Evolutionary conservation across 192 early-diverging fungal species (phyloP).

Genomic region (Gigaspora rosea): DNA sequence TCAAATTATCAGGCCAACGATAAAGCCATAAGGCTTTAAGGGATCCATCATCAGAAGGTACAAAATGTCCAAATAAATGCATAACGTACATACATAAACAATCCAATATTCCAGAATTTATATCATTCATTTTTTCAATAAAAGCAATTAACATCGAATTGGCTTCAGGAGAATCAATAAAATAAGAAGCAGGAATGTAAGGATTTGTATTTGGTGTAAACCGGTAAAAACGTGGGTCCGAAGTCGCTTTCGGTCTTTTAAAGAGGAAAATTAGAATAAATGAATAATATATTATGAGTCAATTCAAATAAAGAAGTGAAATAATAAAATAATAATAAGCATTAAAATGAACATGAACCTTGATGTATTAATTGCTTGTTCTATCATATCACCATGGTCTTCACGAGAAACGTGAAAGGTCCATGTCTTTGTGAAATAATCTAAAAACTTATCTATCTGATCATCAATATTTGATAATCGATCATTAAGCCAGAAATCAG

Average conservation of each 20-base stretch:
- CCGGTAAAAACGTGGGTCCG: background rate
- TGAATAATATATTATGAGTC: background rate
- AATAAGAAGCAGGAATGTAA: background rate
- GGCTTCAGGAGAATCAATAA: background rate
- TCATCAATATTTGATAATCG: background rate
- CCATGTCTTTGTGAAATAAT: constrained; percentile 18
- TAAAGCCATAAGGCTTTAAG: constrained; percentile 14
- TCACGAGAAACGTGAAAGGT: background rate
- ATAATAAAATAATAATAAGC: background rate
- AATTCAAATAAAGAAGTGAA: background rate
- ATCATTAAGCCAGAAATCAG: background rate
- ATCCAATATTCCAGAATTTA: constrained; percentile 12
- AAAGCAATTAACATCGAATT: background rate
- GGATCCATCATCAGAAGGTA: background rate
- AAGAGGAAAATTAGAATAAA: background rate
- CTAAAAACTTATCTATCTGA: constrained; percentile 1
- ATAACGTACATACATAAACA: constrained; percentile 18
- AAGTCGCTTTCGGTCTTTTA: background rate
- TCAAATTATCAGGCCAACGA: constrained; percentile 29
- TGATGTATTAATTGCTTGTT: constrained; percentile 6
- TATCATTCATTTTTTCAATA: constrained; percentile 6
- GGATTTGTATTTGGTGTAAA: constrained; percentile 17
- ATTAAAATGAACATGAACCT: constrained; percentile 6
- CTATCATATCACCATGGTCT: background rate
- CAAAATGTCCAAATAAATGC: background rate